A percentile compares a stretch with the other conserved stretches of the same genome.
Evolutionary conservation across 164 flowering plant species (phyloP).

Genomic region (Vitis riparia): DNA sequence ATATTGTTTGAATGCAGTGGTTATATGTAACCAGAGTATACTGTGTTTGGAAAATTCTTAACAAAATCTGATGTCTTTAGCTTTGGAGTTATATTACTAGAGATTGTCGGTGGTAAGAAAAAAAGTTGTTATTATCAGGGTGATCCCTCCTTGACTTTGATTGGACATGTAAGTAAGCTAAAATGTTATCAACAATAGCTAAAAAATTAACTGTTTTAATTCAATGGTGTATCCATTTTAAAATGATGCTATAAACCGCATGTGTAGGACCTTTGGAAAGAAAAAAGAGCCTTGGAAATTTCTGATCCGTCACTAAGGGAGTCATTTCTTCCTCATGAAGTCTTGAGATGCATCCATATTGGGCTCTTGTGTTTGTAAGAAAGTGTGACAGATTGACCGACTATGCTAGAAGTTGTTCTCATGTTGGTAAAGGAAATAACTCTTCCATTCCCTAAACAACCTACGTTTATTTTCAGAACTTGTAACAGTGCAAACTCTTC

Average conservation of each 20-base stretch:
- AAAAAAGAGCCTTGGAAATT: too few species aligned
- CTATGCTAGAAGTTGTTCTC: slow-evolving; percentile 16
- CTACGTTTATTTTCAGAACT: slow-evolving; percentile 12
- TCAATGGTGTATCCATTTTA: neutral
- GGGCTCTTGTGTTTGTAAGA: slow-evolving; percentile 38
- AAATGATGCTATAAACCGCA: neutral
- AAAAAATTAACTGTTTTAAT: too few species aligned
- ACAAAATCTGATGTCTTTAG: slow-evolving; percentile 39
- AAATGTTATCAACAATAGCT: too few species aligned
- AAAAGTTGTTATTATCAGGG: slow-evolving; percentile 5
- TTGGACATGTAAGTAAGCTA: slow-evolving; percentile 15
- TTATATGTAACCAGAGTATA: slow-evolving; percentile 42
- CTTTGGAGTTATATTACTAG: slow-evolving; percentile 33
- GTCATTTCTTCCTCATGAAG: slow-evolving; percentile 14
- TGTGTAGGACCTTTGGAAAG: too few species aligned
- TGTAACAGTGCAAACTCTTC: too few species aligned
- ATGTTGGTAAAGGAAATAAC: slow-evolving; percentile 14
- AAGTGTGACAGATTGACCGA: slow-evolving; percentile 16
- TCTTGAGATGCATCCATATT: slow-evolving; percentile 30
- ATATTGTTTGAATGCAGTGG: slow-evolving; percentile 19
- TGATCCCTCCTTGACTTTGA: slow-evolving; percentile 3
- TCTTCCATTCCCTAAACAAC: slow-evolving; percentile 14
- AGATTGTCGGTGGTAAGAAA: slow-evolving; percentile 22
- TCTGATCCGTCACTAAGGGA: neutral
- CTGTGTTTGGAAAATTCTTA: slow-evolving; percentile 28